Percentiles rank a stretch among this genome's conserved stretches.
These are phyloP conservation scores for Scytalidium lignicola DNA, from an alignment of 2,329 filamentous ascomycete genomes.

Conservation along the genomic window DNA sequence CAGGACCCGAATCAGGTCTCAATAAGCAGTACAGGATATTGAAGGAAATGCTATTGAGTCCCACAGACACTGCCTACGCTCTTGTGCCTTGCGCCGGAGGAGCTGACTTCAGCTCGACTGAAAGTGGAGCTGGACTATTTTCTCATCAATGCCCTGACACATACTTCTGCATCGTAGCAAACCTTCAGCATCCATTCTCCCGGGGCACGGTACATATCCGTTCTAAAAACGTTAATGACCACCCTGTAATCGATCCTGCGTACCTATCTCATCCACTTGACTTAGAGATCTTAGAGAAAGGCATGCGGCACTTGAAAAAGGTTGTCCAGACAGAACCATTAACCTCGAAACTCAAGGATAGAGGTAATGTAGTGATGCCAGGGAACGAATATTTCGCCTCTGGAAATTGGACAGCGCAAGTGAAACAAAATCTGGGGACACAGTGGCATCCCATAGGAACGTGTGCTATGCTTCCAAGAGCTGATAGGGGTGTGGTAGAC, in stretches of 20 bases:
- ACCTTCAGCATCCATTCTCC: constrained; percentile 49
- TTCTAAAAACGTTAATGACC: constrained; percentile 28
- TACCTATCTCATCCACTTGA: constrained; percentile 40
- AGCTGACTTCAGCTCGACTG: constrained; percentile 43
- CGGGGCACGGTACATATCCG: constrained; percentile 48
- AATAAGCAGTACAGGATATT: constrained; percentile 52
- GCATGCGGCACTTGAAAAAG: neutral
- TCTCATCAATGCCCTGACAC: constrained; percentile 40
- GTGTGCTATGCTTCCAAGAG: constrained; percentile 73
- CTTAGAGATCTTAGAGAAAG: constrained; percentile 11
- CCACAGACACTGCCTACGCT: constrained; percentile 28
- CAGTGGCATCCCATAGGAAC: constrained; percentile 77
- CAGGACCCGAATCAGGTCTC: neutral
- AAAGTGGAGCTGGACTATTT: constrained; percentile 73
- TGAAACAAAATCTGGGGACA: constrained; percentile 9
- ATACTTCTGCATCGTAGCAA: constrained; percentile 46
- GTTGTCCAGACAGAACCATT: constrained; percentile 1
- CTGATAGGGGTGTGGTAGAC: constrained; percentile 70
- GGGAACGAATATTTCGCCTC: neutral
- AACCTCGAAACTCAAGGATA: neutral
- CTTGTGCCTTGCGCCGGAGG: constrained; percentile 31
- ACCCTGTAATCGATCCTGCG: constrained; percentile 35
- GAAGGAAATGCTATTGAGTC: constrained; percentile 23
- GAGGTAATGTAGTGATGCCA: neutral
- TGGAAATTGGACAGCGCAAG: neutral